Percentiles rank a stretch among this genome's conserved stretches.
phyloP scores from a whole-genome alignment of 192 early-diverging fungal genomes.

The Mortierella alpina region DNA sequence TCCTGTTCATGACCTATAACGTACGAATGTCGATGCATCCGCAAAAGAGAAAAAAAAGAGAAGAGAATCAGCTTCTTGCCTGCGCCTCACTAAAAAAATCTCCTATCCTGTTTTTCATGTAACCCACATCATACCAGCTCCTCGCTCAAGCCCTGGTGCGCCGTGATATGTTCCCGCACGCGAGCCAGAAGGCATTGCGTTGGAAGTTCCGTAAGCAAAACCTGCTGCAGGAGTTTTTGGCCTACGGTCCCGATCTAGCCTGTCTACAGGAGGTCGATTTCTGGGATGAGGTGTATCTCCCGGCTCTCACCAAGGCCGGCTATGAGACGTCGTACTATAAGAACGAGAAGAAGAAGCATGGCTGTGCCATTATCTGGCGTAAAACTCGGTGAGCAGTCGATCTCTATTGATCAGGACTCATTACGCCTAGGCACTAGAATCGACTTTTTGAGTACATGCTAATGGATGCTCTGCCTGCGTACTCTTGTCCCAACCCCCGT shows the following conservation, averaged over 20 bases:
- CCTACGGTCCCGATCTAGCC: slow-evolving; percentile 61
- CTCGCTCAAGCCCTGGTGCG: slow-evolving; percentile 66
- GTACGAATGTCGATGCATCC: not conserved
- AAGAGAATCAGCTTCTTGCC: not conserved
- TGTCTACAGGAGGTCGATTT: slow-evolving; percentile 71
- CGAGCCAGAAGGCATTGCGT: slow-evolving; percentile 61
- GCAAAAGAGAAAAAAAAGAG: not conserved
- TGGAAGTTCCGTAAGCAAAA: slow-evolving; percentile 62
- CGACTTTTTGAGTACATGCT: not conserved
- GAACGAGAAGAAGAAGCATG: slow-evolving; percentile 48
- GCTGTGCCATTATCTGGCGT: slow-evolving; percentile 50
- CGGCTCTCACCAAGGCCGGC: slow-evolving; percentile 40
- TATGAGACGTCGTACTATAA: slow-evolving; percentile 43
- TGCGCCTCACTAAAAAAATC: not conserved
- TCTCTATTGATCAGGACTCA: not conserved
- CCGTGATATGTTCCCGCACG: slow-evolving; percentile 66
- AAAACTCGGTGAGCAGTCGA: slow-evolving; percentile 21
- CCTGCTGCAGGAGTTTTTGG: slow-evolving; percentile 59
- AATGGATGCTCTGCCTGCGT: no score
- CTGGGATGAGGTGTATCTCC: slow-evolving; percentile 44
- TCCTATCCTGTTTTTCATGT: not conserved
- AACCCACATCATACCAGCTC: slow-evolving; percentile 38
- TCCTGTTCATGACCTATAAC: slow-evolving; percentile 71
- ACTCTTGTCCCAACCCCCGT: not conserved
- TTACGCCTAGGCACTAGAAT: not conserved